Base-by-base conservation (phyloP, 768 basidiomycete species). In the Kwoniella dendrophila region DNA sequence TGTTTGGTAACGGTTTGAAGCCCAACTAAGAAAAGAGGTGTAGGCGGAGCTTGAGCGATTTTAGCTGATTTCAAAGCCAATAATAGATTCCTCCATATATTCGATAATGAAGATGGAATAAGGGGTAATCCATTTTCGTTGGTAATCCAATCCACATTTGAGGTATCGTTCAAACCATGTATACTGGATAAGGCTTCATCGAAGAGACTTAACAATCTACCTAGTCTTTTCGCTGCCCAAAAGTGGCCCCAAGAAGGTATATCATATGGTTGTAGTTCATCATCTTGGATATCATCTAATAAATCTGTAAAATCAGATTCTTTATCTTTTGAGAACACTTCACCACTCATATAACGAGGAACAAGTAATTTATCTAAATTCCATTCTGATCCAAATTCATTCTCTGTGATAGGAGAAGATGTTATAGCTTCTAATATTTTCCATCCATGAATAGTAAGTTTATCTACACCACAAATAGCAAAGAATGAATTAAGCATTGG, bases 401-500 rank as follows among this genome's bases (percentile, higher is more conserved):
- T 26, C 10, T 52, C 40, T 3, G 24, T 14, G 4, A 45, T 22
- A 18, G 59, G 27, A 4, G 57, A 38, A 29, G 56, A 54, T 12
- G 74, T 73, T 47, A 78, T 69, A 10, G 77, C 75, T 5, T 54
- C 53, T 27, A 78, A 48, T 8, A 75, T 72, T 4, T 56, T 34
- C 75, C 73, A 77, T 1, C 69, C 70, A 36, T 71, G 66, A 18
- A 62, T 45, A 44, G 69, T 75, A 26, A 77, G 48, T 10, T 55
- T 45, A 45, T 77, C 75, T 1, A 74, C 53, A 12, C 67, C 77
- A 12, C 58, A 48, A 6, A 75, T 57, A 18, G 18, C 18, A 30
- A 68, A 43, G 57, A 91, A 83, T 20, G 82, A 82, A 62, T 74
- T 82, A 26, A 90, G 74, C 73, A 90, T 87, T 7, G 86, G 83